Conservation (phyloP, 2,329 filamentous ascomycete genomes). For the Camptophora hylomeconis region DNA sequence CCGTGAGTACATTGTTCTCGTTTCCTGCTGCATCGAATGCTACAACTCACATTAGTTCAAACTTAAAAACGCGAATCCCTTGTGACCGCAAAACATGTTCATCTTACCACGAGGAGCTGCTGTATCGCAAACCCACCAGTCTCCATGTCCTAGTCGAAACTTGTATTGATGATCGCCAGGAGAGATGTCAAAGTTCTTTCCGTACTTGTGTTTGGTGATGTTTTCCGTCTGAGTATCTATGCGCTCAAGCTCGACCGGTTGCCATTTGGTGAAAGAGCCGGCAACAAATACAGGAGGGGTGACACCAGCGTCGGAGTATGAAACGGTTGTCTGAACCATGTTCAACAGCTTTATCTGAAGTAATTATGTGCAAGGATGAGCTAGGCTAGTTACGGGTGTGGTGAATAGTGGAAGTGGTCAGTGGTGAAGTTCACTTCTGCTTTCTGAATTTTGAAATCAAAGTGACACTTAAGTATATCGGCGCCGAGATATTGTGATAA, state of each 20-base stretch:
- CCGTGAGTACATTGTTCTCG: constrained; percentile 35
- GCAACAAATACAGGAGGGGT: constrained; percentile 58
- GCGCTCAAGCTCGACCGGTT: constrained; percentile 51
- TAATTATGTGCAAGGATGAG: too few species aligned
- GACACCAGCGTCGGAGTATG: constrained; percentile 46
- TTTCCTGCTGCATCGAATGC: constrained; percentile 40
- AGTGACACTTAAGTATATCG: too few species aligned
- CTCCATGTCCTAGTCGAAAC: constrained; percentile 52
- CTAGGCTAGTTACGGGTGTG: too few species aligned
- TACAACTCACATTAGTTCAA: constrained; percentile 15
- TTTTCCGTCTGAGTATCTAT: constrained; percentile 35
- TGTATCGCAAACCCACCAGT: constrained; percentile 61
- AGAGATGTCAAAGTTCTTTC: constrained; percentile 41
- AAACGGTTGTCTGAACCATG: constrained; percentile 42
- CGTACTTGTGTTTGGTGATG: constrained; percentile 41
- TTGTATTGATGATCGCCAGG: constrained; percentile 59
- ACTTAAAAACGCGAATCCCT: not conserved
- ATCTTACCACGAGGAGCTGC: constrained; percentile 43
- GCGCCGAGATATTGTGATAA: too few species aligned
- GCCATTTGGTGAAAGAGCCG: constrained; percentile 58
- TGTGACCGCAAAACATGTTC: not conserved
- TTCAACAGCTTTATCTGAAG: too few species aligned
- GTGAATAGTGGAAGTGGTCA: too few species aligned
- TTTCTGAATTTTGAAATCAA: too few species aligned
- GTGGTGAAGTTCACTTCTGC: too few species aligned